Conservation (phyloP, 2,329 filamentous ascomycete species). For the Diplodia corticola region DNA sequence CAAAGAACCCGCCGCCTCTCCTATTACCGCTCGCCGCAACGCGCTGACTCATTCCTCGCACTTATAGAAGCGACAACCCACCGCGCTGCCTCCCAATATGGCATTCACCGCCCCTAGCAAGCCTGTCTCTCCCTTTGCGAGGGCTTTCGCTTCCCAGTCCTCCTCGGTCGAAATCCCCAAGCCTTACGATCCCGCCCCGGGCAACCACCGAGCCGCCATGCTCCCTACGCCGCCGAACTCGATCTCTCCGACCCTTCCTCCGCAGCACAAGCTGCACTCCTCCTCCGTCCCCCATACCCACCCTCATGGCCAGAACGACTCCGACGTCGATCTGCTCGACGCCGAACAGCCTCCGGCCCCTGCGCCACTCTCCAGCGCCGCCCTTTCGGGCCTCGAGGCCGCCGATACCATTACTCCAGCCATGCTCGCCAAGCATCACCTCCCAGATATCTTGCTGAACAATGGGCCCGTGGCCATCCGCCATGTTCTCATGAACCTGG, state of each 20-base stretch:
- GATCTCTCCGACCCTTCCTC: conserved; percentile 83
- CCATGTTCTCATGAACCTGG: conserved; percentile 92
- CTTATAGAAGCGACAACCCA: conserved; percentile 25
- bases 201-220: conserved; percentile 38
- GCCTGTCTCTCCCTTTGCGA: conserved; percentile 45
- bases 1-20: conserved; percentile 10
- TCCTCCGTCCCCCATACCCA: conserved; percentile 48
- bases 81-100: conserved; percentile 32
- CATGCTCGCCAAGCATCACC: conserved; percentile 84
- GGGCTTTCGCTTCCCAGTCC: conserved; percentile 39
- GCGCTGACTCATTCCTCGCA: conserved; percentile 32
- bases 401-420: conserved; percentile 79
- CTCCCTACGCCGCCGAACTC: conserved; percentile 93
- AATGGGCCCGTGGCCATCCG: conserved; percentile 92
- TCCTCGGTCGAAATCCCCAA: conserved; percentile 32
- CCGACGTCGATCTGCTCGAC: conserved; percentile 83
- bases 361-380: conserved; percentile 47
- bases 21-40: conserved; percentile 10
- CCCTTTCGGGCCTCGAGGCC: conserved; percentile 63
- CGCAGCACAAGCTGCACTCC: conserved; percentile 69
- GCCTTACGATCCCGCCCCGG: conserved; percentile 33
- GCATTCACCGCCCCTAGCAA: conserved; percentile 35
- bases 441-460: conserved; percentile 85
- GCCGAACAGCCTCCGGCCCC: conserved; percentile 45
- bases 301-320: conserved; percentile 59